Base-by-base conservation (phyloP, 108 stramenopile species). In the Conticribra guillardii region DNA sequence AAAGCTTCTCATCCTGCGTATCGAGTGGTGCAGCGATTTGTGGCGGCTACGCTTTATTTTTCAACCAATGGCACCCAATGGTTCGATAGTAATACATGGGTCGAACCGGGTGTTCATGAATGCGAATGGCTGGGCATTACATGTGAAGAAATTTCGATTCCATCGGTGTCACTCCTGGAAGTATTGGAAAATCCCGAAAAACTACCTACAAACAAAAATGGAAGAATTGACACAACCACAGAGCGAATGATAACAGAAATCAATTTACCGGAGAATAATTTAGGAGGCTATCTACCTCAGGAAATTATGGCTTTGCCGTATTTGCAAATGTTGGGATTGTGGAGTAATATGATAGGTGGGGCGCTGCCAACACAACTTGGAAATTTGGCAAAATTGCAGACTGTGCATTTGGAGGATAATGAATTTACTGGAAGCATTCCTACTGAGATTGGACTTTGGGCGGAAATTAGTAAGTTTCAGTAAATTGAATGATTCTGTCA, bases 21-120 rank as follows among this genome's bases (percentile, higher is more conserved):
- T 51, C 79, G 79, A 11, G 55, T 85, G 23, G 64, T 65, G 15
- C 83, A 84, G 54, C 64, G 83, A 0, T 84, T 68, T 53, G 65
- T 71, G 19, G 27, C 57, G 2, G 54, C 66, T 14, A 71, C 71
- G 8, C 51, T 84, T 2, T 84, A 78, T 24, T 78, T 55, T 64
- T 70, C 83, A 3, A 81, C 80, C 16, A 52, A 81, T 21, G 83
- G 83, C 26, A 57, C 67, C 4, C 16, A 52, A 14, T 80, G 79
- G 79, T 54, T 68, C 3, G 22, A 64, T 7, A 48, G 31, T 22
- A 32, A 29, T 7, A 32, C 53, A 19, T 80, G 79, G 79, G 24
- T 80, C n/a, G 26, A 48, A n/a, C 72, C 79, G 15, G 79, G 79
- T 0, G 56, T 69, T 4, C 61, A 73, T 52, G 79, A 80, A 19